Conservation (phyloP, 2,329 filamentous ascomycete species). For the Scolecobasidium constrictum region DNA sequence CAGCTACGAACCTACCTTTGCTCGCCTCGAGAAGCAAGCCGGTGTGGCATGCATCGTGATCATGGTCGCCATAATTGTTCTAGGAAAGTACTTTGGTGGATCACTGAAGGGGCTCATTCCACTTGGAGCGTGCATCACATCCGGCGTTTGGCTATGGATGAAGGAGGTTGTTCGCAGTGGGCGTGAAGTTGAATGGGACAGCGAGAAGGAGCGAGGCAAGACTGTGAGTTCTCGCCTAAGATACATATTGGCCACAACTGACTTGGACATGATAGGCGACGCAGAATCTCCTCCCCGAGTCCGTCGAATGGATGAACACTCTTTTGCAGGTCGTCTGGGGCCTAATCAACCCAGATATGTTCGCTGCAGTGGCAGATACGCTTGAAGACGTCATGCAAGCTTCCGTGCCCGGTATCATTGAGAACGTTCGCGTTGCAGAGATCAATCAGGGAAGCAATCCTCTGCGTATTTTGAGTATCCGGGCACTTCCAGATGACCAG, state of each 20-base stretch:
- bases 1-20: conserved; percentile 83
- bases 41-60: conserved; percentile 59
- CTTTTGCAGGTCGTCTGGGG: conserved; percentile 78
- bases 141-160: conserved; percentile 79
- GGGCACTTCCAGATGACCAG: conserved; percentile 72
- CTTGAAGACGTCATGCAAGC: conserved; percentile 95
- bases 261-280: conserved; percentile 50
- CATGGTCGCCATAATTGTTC: conserved; percentile 60
- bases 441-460: conserved; percentile 92
- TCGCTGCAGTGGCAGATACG: conserved; percentile 82
- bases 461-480: conserved; percentile 74
- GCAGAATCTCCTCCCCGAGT: conserved; percentile 82
- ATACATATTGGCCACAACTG: conserved; percentile 1
- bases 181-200: conserved; percentile 75
- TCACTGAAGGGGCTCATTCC: conserved; percentile 66
- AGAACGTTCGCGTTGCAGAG: conserved; percentile 89
- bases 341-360: conserved; percentile 90
- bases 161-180: conserved; percentile 79
- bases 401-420: conserved; percentile 79
- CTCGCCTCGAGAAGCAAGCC: conserved; percentile 62
- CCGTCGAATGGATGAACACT: conserved; percentile 89
- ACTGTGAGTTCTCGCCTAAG: conserved; percentile 39
- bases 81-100: conserved; percentile 73
- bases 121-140: conserved; percentile 58
- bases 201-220: conserved; percentile 74